Conservation (phyloP, 768 basidiomycete genomes). For the Rhizopogon rudus region DNA sequence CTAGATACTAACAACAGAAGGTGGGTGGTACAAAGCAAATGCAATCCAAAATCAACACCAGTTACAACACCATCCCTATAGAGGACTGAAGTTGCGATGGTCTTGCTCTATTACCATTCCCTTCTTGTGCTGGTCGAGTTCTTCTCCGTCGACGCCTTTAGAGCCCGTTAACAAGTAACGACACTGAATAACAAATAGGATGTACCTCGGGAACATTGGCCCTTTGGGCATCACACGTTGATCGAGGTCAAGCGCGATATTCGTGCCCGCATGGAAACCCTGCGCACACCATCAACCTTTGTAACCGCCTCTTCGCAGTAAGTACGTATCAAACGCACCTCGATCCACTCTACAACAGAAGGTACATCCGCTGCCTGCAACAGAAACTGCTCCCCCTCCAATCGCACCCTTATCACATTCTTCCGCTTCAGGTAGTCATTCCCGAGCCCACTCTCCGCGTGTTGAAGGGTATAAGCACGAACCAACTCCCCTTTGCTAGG, state of each 20-base stretch:
- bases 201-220: conserved; percentile 74
- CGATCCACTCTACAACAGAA: conserved; percentile 92
- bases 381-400: conserved; percentile 96
- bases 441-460: conserved; percentile 91
- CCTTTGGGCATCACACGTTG: conserved; percentile 89
- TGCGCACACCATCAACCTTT: conserved; percentile 24
- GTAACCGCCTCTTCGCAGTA: neutral
- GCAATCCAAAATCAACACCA: neutral
- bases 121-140: conserved; percentile 11
- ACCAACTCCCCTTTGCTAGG: conserved; percentile 53
- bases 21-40: neutral
- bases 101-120: neutral
- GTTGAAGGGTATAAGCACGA: conserved; percentile 74
- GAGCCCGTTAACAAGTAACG: neutral
- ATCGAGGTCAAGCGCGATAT: conserved; percentile 90
- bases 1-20: no score
- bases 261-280: conserved; percentile 89
- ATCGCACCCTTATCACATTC: conserved; percentile 87
- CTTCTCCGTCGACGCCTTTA: conserved; percentile 26
- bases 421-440: conserved; percentile 92
- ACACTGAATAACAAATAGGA: neutral
- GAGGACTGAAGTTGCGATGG: neutral
- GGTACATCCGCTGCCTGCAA: conserved; percentile 82
- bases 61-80: neutral
- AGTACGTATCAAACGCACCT: conserved; percentile 43